Evolutionary conservation across 2,329 filamentous ascomycete species (phyloP).

Genomic region (Talaromyces albobiverticillius): DNA sequence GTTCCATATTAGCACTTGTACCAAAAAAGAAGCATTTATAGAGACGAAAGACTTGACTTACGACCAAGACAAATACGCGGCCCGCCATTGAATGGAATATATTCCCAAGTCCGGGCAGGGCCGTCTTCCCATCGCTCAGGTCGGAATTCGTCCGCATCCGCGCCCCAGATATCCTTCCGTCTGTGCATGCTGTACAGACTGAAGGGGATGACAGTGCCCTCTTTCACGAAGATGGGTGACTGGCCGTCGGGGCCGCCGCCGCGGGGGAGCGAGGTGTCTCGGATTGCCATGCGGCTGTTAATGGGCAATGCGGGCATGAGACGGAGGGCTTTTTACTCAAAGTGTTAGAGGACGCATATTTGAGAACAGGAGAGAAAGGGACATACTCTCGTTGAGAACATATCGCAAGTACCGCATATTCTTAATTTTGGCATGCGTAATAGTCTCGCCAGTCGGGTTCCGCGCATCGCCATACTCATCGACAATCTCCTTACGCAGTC

Average conservation of each 20-base stretch:
- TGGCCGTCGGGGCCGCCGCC: conserved; percentile 27
- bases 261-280: conserved; percentile 13
- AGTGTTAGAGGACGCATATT: background rate
- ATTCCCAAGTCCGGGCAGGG: conserved; percentile 49
- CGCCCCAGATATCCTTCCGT: conserved; percentile 51
- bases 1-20: conserved; percentile 10
- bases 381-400: conserved; percentile 15
- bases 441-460: conserved; percentile 16
- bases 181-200: conserved; percentile 71
- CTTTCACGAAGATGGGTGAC: conserved; percentile 62
- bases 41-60: conserved; percentile 20
- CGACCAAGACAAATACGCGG: conserved; percentile 26
- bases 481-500: conserved; percentile 25
- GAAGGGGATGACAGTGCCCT: conserved; percentile 66
- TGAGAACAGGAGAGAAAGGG: no score
- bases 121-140: conserved; percentile 46
- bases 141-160: conserved; percentile 45
- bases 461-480: conserved; percentile 4
- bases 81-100: conserved; percentile 27
- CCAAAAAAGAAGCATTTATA: conserved; percentile 1
- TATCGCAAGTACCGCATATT: conserved; percentile 16
- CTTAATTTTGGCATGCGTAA: conserved; percentile 30
- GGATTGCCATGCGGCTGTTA: conserved; percentile 44
- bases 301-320: conserved; percentile 56
- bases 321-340: conserved; percentile 4